Evolutionary conservation across 805 yeast genomes (phyloP).

Genomic region (Myxozyma kluyveri): DNA sequence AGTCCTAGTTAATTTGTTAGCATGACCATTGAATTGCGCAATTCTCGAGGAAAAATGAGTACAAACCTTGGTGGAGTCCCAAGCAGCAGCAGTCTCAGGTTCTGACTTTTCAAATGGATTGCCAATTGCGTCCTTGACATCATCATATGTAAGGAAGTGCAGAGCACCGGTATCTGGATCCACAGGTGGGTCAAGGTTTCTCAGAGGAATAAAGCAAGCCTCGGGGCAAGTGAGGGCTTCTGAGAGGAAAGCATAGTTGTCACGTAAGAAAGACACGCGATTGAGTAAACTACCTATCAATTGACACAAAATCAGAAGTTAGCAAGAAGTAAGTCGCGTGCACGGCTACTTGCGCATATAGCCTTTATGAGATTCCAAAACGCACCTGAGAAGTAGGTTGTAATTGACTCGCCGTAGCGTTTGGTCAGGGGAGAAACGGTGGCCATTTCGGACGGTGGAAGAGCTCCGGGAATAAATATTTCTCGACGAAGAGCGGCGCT

Average conservation of each 20-base stretch:
- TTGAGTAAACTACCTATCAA: conserved; percentile 53
- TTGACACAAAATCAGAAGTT: background rate
- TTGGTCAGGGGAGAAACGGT: conserved; percentile 26
- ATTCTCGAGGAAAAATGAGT: no score
- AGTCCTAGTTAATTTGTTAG: conserved; percentile 4
- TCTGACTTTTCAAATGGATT: conserved; percentile 37
- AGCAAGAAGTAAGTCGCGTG: background rate
- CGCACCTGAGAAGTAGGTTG: conserved; percentile 28
- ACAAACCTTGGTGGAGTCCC: conserved; percentile 40
- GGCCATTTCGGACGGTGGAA: conserved; percentile 9
- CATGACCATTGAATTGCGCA: background rate
- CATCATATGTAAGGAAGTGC: conserved; percentile 40
- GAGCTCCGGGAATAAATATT: conserved; percentile 7
- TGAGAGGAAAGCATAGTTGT: conserved; percentile 51
- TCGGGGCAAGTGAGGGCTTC: conserved; percentile 46
- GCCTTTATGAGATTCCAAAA: background rate
- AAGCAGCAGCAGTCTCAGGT: conserved; percentile 36
- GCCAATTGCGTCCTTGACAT: conserved; percentile 37
- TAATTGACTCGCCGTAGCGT: conserved; percentile 28
- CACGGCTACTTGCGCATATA: background rate
- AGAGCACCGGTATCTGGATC: conserved; percentile 26
- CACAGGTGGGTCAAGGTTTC: conserved; percentile 31
- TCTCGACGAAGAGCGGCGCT: background rate
- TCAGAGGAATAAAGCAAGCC: conserved; percentile 50
- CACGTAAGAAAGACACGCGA: conserved; percentile 62